Evolutionary conservation across 23 red algal genomes (phyloP), one percentile per base, ranked within the genome.

Genomic region (Chondrus crispus): DNA sequence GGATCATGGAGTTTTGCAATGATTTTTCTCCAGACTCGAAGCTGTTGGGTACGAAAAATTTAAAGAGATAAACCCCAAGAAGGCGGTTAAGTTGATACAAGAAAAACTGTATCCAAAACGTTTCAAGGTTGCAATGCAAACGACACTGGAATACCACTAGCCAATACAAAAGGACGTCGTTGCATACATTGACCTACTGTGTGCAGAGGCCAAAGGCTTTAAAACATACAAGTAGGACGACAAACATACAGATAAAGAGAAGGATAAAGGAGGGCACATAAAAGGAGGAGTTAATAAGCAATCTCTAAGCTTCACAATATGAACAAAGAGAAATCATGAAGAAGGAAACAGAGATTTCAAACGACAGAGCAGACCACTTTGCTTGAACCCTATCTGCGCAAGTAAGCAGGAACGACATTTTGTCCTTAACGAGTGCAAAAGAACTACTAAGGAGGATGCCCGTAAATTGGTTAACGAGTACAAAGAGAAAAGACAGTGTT

Each of bases 11-110:
- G 28, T 68, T 68, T 11, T 14, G 40, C 1, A 9, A 10, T 16
- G 78, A 83, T 13, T 83, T 83, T 83, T 83, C 45, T 24, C 12
- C 7, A 7, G 78, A 33, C 2, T 83, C 48, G 26, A 83, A 54
- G 40, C 46, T n/a, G 78, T 83, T 1, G 78, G 78, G 6, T 83
- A 60, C 26, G 16, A 7, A 11, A 52, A 83, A 11, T 83, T 83
- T 47, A 33, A 45, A 16, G 40, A 54, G 24, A 62, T 26, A 11
- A 83, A 83, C 24, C 78, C 40, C 10, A 1, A 83, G 41, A 54
- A 83, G 2, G 57, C 78, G 8, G 51, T 83, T 12, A 58, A 1
- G 78, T 22, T 83, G 78, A 53, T 68, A 45, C 10, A 39, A 13
- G 48, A 62, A 29, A 22, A 83, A 22, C 30, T 68, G 48, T 58